Percentiles rank a stretch among this genome's conserved stretches.
Evolutionary conservation across 352 stramenopile genomes (phyloP).

Genomic region (Phytopythium helicoides): DNA sequence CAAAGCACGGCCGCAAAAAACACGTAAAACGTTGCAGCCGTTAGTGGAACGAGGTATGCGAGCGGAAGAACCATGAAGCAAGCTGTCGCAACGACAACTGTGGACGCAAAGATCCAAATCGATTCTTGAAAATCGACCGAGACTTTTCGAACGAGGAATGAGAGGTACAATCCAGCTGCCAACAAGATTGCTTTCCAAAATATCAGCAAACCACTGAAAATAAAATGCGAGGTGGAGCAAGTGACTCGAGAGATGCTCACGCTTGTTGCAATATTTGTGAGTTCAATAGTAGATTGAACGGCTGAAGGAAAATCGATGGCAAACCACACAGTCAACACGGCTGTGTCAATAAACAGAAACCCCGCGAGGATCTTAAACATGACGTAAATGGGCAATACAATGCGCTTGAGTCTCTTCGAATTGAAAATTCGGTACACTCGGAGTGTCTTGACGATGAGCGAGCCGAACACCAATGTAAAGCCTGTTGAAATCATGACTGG

Average conservation of each 20-base stretch:
- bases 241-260: conserved; percentile 15
- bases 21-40: conserved; percentile 28
- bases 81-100: conserved; percentile 35
- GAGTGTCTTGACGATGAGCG: conserved; percentile 46
- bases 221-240: conserved; percentile 30
- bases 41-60: conserved; percentile 43
- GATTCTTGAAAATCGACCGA: conserved; percentile 51
- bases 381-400: conserved; percentile 28
- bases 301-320: conserved; percentile 17
- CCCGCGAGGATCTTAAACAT: conserved; percentile 41
- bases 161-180: conserved; percentile 33
- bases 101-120: conserved; percentile 51
- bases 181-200: conserved; percentile 47
- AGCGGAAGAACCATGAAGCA: conserved; percentile 38
- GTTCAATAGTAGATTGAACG: conserved; percentile 6
- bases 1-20: conserved; percentile 32
- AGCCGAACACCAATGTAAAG: conserved; percentile 57
- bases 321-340: conserved; percentile 29
- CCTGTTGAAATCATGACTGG: conserved; percentile 28
- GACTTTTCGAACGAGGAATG: conserved; percentile 48
- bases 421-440: conserved; percentile 54
- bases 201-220: conserved; percentile 32
- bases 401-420: conserved; percentile 33
- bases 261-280: conserved; percentile 16
- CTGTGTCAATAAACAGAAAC: conserved; percentile 34